Conservation (phyloP, 805 yeast genomes). For the Lipomyces starkeyi region DNA sequence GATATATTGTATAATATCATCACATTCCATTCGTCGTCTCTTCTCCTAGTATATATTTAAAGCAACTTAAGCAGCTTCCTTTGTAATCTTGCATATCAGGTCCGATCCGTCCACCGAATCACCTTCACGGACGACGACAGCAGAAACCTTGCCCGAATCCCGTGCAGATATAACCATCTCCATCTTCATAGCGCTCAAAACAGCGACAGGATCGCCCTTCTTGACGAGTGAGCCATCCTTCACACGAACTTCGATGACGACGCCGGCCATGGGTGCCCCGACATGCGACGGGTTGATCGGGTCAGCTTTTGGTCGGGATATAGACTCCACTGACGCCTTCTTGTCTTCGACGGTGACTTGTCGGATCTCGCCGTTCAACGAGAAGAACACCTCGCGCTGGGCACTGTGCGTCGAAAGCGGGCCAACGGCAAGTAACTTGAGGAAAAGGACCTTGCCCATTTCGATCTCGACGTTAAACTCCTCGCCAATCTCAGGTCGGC, state of each 20-base stretch:
- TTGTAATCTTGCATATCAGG: constrained; percentile 67
- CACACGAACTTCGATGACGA: constrained; percentile 90
- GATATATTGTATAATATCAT: too few relatives aligned
- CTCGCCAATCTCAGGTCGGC: constrained; percentile 86
- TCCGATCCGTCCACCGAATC: constrained; percentile 97
- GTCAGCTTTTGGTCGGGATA: constrained; percentile 89
- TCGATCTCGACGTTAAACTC: constrained; percentile 89
- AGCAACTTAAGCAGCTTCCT: constrained; percentile 26
- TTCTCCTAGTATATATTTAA: too few relatives aligned
- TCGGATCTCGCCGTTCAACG: constrained; percentile 97
- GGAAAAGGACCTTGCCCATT: constrained; percentile 90
- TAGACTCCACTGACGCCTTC: constrained; percentile 80
- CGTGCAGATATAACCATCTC: constrained; percentile 98
- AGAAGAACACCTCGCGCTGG: constrained; percentile 94
- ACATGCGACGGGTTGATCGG: constrained; percentile 85
- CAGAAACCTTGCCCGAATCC: constrained; percentile 80
- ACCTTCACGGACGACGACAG: constrained; percentile 80
- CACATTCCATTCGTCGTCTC: too few relatives aligned
- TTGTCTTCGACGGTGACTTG: constrained; percentile 91
- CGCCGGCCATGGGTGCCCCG: constrained; percentile 99
- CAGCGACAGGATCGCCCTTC: constrained; percentile 96
- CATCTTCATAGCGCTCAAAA: constrained; percentile 98
- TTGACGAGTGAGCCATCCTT: constrained; percentile 86
- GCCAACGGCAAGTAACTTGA: constrained; percentile 91
- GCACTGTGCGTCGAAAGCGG: constrained; percentile 86